Conservation (phyloP, 192 early-diverging fungal genomes). For the Coemansia sp. region DNA sequence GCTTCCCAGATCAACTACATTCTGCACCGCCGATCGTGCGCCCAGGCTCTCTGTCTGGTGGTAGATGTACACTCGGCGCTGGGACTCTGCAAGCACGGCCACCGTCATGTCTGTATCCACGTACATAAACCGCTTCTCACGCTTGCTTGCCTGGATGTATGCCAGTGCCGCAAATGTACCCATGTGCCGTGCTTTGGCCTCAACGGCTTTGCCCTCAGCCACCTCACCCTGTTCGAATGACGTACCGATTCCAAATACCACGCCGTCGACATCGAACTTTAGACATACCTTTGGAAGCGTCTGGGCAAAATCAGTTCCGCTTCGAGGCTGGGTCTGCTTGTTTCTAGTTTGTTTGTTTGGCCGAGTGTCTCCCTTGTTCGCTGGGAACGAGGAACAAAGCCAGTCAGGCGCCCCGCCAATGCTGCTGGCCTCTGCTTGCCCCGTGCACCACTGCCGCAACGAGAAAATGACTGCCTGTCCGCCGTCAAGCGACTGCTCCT, state of each 20-base stretch:
- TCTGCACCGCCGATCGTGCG: conserved; percentile 31
- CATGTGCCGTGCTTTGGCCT: conserved; percentile 36
- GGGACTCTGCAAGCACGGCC: conserved; percentile 44
- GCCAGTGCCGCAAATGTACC: conserved; percentile 68
- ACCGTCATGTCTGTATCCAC: conserved; percentile 54
- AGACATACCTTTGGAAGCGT: conserved; percentile 59
- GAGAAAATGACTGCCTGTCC: conserved; percentile 41
- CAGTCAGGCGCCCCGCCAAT: conserved; percentile 59
- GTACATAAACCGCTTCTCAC: conserved; percentile 63
- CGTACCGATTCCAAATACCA: conserved; percentile 57
- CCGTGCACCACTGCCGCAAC: conserved; percentile 33
- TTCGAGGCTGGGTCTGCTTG: too few relatives aligned
- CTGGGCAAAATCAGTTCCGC: not conserved
- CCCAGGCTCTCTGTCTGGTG: conserved; percentile 14
- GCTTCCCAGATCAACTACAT: conserved; percentile 38
- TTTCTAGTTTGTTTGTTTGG: not conserved
- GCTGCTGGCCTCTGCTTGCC: conserved; percentile 47
- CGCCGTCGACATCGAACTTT: conserved; percentile 68
- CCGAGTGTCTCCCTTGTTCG: not conserved
- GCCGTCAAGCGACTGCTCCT: conserved; percentile 9
- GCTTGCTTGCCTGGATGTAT: conserved; percentile 74
- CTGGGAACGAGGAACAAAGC: conserved; percentile 57
- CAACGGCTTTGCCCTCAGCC: not conserved
- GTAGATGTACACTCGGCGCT: conserved; percentile 47
- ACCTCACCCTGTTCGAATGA: conserved; percentile 10